Conservation (phyloP, 768 basidiomycete species). For the Tulasnella sp. region DNA sequence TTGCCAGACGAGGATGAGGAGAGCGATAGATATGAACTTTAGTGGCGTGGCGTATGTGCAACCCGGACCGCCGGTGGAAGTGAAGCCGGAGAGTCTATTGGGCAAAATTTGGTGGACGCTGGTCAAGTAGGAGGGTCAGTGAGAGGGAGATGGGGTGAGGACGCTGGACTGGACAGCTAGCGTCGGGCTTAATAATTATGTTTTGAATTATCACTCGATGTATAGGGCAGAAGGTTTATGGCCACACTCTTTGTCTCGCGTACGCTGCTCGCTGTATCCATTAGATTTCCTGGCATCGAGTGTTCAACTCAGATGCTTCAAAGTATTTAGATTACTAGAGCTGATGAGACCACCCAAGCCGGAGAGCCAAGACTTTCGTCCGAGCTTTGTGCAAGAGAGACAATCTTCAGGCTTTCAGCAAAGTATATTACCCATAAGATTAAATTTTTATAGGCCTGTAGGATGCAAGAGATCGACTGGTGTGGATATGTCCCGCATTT, state of each 20-base stretch:
- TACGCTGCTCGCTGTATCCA: neutral
- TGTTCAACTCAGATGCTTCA: no score
- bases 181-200: neutral
- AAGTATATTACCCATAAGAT: no score
- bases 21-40: conserved; percentile 17
- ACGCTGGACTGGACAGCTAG: neutral
- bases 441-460: no score
- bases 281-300: neutral
- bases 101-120: conserved; percentile 3
- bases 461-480: no score
- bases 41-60: neutral
- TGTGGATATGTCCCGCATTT: no score
- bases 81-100: neutral
- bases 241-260: neutral
- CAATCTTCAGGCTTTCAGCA: no score
- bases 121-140: neutral
- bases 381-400: no score
- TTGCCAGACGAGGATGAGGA: conserved; percentile 18
- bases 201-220: neutral
- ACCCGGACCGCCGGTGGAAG: neutral
- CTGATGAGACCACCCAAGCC: no score
- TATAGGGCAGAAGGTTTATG: neutral
- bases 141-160: neutral
- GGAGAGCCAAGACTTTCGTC: no score
- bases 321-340: no score